Evolutionary conservation across 495 filamentous ascomycete genomes (phyloP).

Genomic region (Astrothelium subdiscretum): DNA sequence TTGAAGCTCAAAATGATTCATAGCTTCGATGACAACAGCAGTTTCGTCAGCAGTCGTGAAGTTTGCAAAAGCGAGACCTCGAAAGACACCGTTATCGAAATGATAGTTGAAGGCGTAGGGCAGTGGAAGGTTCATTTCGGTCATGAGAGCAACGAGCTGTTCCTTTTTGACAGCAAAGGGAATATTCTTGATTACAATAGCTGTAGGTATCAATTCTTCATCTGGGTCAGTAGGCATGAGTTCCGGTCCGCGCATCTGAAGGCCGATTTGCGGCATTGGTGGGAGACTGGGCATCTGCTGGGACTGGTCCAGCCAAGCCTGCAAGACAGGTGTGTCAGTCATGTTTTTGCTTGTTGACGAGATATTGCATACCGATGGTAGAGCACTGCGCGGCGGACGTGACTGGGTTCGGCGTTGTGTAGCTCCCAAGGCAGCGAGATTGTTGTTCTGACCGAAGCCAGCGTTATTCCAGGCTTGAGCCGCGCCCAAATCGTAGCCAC

Average conservation of each 20-base stretch:
- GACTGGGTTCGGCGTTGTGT: slow-evolving; percentile 46
- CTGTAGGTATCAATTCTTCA: slow-evolving; percentile 90
- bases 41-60: slow-evolving; percentile 95
- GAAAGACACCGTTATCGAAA: slow-evolving; percentile 96
- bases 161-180: slow-evolving; percentile 98
- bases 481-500: slow-evolving; percentile 43
- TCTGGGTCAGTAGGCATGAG: slow-evolving; percentile 44
- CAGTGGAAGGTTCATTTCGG: slow-evolving; percentile 74
- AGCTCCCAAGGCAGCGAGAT: slow-evolving; percentile 42
- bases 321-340: slow-evolving; percentile 5
- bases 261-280: slow-evolving; percentile 24
- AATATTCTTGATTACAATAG: slow-evolving; percentile 99
- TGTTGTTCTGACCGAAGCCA: slow-evolving; percentile 32
- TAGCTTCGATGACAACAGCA: slow-evolving; percentile 70
- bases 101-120: slow-evolving; percentile 99
- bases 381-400: slow-evolving; percentile 38
- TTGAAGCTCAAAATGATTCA: slow-evolving; percentile 93
- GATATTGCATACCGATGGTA: slow-evolving; percentile 42
- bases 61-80: slow-evolving; percentile 93
- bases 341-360: slow-evolving; percentile 15
- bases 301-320: slow-evolving; percentile 47
- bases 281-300: slow-evolving; percentile 37
- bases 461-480: slow-evolving; percentile 58
- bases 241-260: slow-evolving; percentile 19
- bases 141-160: slow-evolving; percentile 84